Conservation (phyloP, 371 early-diverging fungal species). For the Mortierella sp. region DNA sequence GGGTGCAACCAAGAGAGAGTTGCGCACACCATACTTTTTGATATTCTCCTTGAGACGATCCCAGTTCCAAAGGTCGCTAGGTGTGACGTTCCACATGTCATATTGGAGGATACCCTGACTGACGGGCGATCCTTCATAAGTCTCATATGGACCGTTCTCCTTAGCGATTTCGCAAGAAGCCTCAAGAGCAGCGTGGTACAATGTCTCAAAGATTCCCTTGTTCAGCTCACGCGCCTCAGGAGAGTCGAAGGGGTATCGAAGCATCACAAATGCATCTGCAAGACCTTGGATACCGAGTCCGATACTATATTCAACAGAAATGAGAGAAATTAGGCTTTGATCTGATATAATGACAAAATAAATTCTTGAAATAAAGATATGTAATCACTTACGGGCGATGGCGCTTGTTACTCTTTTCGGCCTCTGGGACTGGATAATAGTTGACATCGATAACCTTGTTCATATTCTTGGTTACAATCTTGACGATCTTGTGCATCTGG, state of each 20-base stretch:
- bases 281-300: constrained; percentile 99
- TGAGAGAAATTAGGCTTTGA: background rate
- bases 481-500: constrained; percentile 76
- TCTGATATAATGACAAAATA: background rate
- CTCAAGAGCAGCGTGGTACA: constrained; percentile 97
- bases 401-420: constrained; percentile 88
- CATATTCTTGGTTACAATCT: constrained; percentile 91
- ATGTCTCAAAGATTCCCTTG: constrained; percentile 96
- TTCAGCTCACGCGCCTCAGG: constrained; percentile 89
- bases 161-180: constrained; percentile 93
- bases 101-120: constrained; percentile 94
- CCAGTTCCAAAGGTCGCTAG: constrained; percentile 93
- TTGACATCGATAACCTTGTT: constrained; percentile 98
- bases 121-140: constrained; percentile 94
- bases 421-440: constrained; percentile 96
- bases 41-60: constrained; percentile 84
- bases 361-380: background rate
- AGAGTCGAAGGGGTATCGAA: constrained; percentile 96
- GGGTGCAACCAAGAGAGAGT: constrained; percentile 95
- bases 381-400: constrained; percentile 81
- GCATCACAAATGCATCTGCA: constrained; percentile 95
- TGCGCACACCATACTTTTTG: constrained; percentile 91
- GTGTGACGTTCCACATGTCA: constrained; percentile 92
- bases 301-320: constrained; percentile 58
- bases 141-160: constrained; percentile 86